A percentile compares a stretch with the other conserved stretches of the same genome.
These are phyloP conservation scores for Apiospora pterosperma DNA, from an alignment of 2,329 filamentous ascomycete species.

Conservation along the genomic window DNA sequence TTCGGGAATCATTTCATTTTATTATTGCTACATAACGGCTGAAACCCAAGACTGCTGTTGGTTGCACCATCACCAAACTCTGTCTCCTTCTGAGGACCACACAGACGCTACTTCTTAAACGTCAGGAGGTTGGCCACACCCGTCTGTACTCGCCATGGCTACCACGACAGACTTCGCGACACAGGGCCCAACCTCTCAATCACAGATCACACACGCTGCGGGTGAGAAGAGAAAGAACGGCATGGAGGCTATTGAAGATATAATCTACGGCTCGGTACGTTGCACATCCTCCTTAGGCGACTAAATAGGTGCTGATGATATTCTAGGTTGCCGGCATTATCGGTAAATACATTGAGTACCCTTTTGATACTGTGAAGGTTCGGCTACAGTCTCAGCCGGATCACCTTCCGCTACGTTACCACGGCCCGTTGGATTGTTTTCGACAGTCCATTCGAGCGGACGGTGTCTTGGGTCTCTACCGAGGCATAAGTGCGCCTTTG, in stretches of 20 bases:
- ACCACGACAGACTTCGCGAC: constrained; percentile 18
- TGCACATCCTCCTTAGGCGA: not conserved
- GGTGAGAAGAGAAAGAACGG: constrained; percentile 30
- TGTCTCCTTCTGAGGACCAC: not conserved
- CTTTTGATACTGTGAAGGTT: constrained; percentile 98
- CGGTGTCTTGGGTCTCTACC: constrained; percentile 80
- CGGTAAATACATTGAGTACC: constrained; percentile 96
- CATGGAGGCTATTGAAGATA: constrained; percentile 76
- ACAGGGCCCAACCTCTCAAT: constrained; percentile 10
- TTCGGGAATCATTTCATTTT: not conserved
- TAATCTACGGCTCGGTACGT: constrained; percentile 81
- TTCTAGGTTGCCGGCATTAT: constrained; percentile 73
- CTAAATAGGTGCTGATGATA: not conserved
- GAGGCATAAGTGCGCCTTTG: constrained; percentile 88
- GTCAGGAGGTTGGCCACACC: not conserved
- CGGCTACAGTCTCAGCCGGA: constrained; percentile 94
- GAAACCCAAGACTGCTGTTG: not conserved
- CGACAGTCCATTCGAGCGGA: constrained; percentile 76
- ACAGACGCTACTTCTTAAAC: not conserved
- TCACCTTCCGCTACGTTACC: constrained; percentile 75
- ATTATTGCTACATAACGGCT: not conserved
- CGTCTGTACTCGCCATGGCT: constrained; percentile 21
- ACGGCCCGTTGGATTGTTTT: constrained; percentile 90
- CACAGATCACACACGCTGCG: not conserved
- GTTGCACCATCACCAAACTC: not conserved